These are phyloP conservation scores for Heritiera fomes DNA, from an alignment of 345 rosid genomes.

Conservation along the genomic window DNA sequence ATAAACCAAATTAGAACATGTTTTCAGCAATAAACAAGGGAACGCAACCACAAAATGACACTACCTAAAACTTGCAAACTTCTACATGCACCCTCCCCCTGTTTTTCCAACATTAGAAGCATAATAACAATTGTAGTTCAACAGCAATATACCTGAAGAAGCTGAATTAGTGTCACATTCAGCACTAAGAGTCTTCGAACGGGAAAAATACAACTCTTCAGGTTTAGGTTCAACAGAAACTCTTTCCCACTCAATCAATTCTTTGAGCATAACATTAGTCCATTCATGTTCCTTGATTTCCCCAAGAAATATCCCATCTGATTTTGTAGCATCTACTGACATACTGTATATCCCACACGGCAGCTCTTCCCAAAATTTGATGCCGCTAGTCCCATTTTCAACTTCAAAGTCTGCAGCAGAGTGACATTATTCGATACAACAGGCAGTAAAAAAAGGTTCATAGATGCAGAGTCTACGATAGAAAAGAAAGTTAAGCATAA, in stretches of 20 bases:
- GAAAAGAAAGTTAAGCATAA: not conserved
- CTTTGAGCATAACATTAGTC: slow-evolving; percentile 48
- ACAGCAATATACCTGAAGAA: slow-evolving; percentile 28
- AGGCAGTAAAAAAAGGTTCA: not conserved
- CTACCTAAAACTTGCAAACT: not conserved
- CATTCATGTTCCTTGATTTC: slow-evolving; percentile 65
- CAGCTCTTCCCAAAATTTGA: slow-evolving; percentile 85
- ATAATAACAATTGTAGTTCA: slow-evolving; percentile 24
- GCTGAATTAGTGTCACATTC: slow-evolving; percentile 14
- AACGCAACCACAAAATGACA: not conserved
- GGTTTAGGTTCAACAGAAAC: slow-evolving; percentile 51
- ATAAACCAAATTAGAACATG: not conserved
- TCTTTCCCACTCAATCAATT: slow-evolving; percentile 79
- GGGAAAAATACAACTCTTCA: slow-evolving; percentile 33
- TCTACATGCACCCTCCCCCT: not conserved
- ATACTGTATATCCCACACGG: slow-evolving; percentile 78
- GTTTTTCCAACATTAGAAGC: not conserved
- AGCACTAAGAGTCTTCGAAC: slow-evolving; percentile 16
- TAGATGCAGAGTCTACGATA: not conserved
- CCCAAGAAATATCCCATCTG: slow-evolving; percentile 41
- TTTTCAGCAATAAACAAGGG: slow-evolving; percentile 1
- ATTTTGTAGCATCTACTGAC: slow-evolving; percentile 37
- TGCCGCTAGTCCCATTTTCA: slow-evolving; percentile 40
- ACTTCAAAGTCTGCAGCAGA: slow-evolving; percentile 47
- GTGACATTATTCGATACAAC: not conserved